These are phyloP conservation scores for Fagopyrum homotropicum DNA, from an alignment of 148 eudicot genomes.

Conservation along the genomic window DNA sequence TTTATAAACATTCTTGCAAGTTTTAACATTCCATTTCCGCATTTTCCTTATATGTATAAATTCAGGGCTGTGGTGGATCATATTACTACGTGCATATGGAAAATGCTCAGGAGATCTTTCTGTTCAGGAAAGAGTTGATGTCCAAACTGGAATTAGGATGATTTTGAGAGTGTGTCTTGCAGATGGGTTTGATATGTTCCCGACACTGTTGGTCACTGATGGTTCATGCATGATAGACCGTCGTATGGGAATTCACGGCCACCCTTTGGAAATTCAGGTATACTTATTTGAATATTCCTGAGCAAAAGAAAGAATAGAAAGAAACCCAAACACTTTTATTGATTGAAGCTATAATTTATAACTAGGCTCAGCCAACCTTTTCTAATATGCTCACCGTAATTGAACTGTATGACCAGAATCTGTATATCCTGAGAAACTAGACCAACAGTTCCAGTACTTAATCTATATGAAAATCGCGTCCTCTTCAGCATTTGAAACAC, in stretches of 20 bases:
- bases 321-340: too few species aligned
- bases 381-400: background rate
- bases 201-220: slow-evolving; percentile 51
- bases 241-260: slow-evolving; percentile 58
- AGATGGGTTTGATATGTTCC: slow-evolving; percentile 62
- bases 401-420: too few species aligned
- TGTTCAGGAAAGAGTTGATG: slow-evolving; percentile 54
- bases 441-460: too few species aligned
- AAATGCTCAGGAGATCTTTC: slow-evolving; percentile 47
- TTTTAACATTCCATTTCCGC: slow-evolving; percentile 3
- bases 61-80: slow-evolving; percentile 60
- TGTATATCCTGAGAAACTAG: too few species aligned
- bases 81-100: slow-evolving; percentile 48
- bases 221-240: slow-evolving; percentile 65
- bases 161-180: slow-evolving; percentile 48
- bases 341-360: background rate
- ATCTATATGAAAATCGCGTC: too few species aligned
- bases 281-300: background rate
- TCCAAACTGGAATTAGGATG: slow-evolving; percentile 60
- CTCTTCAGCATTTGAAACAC: too few species aligned
- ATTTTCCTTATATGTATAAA: background rate
- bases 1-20: background rate
- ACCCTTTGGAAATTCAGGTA: slow-evolving; percentile 62
- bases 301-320: too few species aligned
- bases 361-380: background rate